Conservation (phyloP, 805 yeast genomes). For the Kodamaea laetipori region DNA sequence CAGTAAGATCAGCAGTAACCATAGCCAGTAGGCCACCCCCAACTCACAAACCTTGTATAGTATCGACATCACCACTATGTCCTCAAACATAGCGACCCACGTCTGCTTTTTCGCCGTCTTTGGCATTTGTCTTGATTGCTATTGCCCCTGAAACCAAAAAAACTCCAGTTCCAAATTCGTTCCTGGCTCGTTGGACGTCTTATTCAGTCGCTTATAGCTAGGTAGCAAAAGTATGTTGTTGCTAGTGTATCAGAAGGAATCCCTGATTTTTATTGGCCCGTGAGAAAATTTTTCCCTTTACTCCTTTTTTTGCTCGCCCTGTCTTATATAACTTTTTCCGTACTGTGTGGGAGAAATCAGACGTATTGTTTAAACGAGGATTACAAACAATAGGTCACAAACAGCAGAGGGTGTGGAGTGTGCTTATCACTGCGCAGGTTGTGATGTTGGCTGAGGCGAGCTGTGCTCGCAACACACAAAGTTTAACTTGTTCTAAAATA, state of each 20-base stretch:
- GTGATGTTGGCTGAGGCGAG: no score
- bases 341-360: slow-evolving; percentile 2
- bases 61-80: slow-evolving; percentile 13
- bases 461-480: no score
- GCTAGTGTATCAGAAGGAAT: background rate
- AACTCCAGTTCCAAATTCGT: no score
- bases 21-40: slow-evolving; percentile 11
- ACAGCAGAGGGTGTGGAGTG: slow-evolving; percentile 4
- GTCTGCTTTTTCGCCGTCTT: background rate
- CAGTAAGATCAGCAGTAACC: slow-evolving; percentile 7
- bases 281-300: slow-evolving; percentile 5
- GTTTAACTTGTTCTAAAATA: no score
- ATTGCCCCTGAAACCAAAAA: no score
- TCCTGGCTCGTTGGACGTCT: no score
- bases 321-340: background rate
- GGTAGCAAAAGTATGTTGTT: no score
- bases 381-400: background rate
- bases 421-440: background rate
- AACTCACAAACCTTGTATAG: slow-evolving; percentile 12
- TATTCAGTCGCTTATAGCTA: no score
- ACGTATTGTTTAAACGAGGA: slow-evolving; percentile 5
- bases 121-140: slow-evolving; percentile 1
- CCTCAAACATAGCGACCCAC: slow-evolving; percentile 11
- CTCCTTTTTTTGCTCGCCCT: slow-evolving; percentile 6
- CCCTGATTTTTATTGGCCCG: slow-evolving; percentile 9